Base-by-base conservation (phyloP, 345 rosid species). In the Aurinia saxatilis region DNA sequence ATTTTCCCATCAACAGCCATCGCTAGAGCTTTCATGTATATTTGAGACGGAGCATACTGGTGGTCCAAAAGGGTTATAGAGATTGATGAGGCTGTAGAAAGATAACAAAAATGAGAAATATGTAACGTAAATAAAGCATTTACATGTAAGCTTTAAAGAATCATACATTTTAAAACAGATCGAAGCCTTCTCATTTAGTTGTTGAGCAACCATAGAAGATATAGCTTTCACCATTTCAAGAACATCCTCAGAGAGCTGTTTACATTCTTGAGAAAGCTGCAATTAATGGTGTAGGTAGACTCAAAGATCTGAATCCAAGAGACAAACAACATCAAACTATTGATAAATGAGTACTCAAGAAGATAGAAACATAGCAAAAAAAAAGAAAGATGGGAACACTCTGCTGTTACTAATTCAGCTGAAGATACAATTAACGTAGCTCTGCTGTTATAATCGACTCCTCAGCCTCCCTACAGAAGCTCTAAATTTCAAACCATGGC, bases 251-350 rank as follows among this genome's bases (percentile, higher is more conserved):
- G n/a, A 0, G 78, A 78, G 70, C 52, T 81, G 34, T 77, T 81
- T 9, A 79, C 71, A 66, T 80, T 86, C 16, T 88, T 73, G 31
- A 83, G 96, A 58, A 91, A 80, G 73, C 84, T 84, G 78, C 98
- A 95, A 70, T 90, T 88, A 33, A 95, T 87, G 40, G 93, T 88
- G 85, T 90, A 95, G 77, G 85, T 75, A 49, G 98, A 95, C 75
- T 95, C 98, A 33, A n/a, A 90, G 82, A 82, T 95, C 99, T 90
- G 82, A 60, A n/a, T n/a, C n/a, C n/a, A n/a, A n/a, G n/a, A n/a
- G n/a, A n/a, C n/a, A 33, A 4, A 38, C 16, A 65, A 66, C 37
- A 6, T 65, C 15, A 70, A 37, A 34, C 15, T 27, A 53, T 36
- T 23, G 18, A 37, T 40, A 15, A 12, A 0, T n/a, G n/a, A n/a